Evolutionary conservation across 2,329 filamentous ascomycete species (phyloP).

Genomic region (Arthroderma uncinatum): DNA sequence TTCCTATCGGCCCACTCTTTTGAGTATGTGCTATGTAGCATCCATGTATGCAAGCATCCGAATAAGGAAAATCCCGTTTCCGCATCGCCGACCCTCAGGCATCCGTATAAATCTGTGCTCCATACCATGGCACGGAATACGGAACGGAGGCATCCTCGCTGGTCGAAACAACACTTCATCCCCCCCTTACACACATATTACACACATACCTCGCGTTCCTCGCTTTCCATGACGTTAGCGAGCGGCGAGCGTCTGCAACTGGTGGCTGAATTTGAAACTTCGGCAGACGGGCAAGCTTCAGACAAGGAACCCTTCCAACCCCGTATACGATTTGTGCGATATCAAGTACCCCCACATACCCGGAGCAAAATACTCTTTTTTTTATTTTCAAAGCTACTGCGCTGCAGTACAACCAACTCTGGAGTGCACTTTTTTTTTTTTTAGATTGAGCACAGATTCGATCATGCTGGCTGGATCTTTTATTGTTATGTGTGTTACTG

Average conservation of each 20-base stretch:
- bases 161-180: neutral
- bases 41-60: conserved; percentile 4
- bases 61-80: conserved; percentile 3
- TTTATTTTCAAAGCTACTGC: neutral
- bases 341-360: no score
- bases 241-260: neutral
- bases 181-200: neutral
- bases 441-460: neutral
- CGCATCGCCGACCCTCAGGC: neutral
- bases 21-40: conserved; percentile 1
- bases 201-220: neutral
- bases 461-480: neutral
- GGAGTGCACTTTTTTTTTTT: neutral
- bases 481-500: neutral
- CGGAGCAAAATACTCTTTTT: no score
- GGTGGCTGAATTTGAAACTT: neutral
- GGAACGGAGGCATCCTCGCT: neutral
- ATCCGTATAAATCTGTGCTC: neutral
- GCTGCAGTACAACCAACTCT: neutral
- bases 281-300: neutral
- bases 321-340: neutral
- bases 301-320: neutral
- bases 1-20: conserved; percentile 2
- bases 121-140: neutral
- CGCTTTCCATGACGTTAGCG: neutral